Percentiles rank a stretch among this genome's conserved stretches.
phyloP scores from a whole-genome alignment of 1,284 basidiomycete species.

The Trichosporon ovoides region DNA sequence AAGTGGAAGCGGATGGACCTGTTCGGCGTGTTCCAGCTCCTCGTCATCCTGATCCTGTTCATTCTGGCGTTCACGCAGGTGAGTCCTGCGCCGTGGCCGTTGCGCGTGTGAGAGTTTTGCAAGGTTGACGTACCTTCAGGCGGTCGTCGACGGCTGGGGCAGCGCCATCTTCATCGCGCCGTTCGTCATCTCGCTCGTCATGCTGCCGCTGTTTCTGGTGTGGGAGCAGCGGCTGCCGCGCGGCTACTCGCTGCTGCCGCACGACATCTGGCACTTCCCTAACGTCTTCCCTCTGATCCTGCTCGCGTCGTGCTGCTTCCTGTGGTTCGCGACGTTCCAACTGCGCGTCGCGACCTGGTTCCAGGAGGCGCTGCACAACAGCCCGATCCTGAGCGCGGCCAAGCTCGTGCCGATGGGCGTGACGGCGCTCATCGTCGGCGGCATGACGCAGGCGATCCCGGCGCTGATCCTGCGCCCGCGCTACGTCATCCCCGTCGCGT shows the following conservation, averaged over 20 bases:
- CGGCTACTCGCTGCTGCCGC: conserved; percentile 43
- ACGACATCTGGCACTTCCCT: conserved; percentile 42
- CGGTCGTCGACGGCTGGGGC: conserved; percentile 35
- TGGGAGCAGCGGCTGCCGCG: conserved; percentile 35
- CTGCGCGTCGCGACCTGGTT: conserved; percentile 46
- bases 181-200: conserved; percentile 27
- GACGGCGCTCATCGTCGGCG: conserved; percentile 38
- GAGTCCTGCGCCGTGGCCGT: neutral
- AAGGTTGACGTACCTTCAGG: conserved; percentile 7
- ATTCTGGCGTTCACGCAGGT: conserved; percentile 44
- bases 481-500: conserved; percentile 36
- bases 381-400: conserved; percentile 41
- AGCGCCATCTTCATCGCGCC: conserved; percentile 45
- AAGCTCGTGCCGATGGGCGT: conserved; percentile 46
- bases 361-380: conserved; percentile 37
- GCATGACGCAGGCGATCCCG: conserved; percentile 32
- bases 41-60: conserved; percentile 40
- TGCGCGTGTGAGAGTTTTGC: no score
- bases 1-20: conserved; percentile 48
- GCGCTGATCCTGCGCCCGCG: conserved; percentile 38
- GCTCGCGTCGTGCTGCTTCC: conserved; percentile 31
- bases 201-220: conserved; percentile 22
- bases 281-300: conserved; percentile 45
- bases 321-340: conserved; percentile 39
- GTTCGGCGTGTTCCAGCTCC: conserved; percentile 36